Conservation (phyloP, 805 yeast genomes). For the Yarrowia sp. region DNA sequence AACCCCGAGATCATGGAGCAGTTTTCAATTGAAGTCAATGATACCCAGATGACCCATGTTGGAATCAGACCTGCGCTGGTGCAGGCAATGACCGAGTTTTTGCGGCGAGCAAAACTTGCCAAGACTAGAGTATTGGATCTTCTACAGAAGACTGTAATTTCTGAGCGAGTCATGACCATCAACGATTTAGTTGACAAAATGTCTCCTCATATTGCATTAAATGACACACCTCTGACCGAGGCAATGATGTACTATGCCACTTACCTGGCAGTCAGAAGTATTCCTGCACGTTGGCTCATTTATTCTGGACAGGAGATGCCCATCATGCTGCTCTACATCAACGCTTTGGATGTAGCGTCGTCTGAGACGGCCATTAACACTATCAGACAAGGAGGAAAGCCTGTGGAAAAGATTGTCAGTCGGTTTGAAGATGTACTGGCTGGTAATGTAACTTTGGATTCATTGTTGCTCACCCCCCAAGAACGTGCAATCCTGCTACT, state of each 20-base stretch:
- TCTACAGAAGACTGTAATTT: slow-evolving; percentile 12
- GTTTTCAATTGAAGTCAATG: neutral
- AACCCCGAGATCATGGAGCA: slow-evolving; percentile 21
- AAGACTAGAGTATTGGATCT: slow-evolving; percentile 8
- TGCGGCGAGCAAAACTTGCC: slow-evolving; percentile 9
- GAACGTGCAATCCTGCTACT: slow-evolving; percentile 28
- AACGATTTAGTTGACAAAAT: slow-evolving; percentile 18
- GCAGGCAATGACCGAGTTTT: slow-evolving; percentile 19
- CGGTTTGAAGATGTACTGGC: slow-evolving; percentile 3
- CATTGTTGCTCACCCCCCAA: neutral
- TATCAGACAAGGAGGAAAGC: slow-evolving; percentile 7
- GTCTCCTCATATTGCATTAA: slow-evolving; percentile 1
- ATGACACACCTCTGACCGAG: slow-evolving; percentile 12
- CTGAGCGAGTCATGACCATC: slow-evolving; percentile 28
- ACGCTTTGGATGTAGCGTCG: slow-evolving; percentile 18
- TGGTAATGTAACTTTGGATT: neutral
- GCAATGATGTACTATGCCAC: slow-evolving; percentile 34
- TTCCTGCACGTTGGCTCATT: slow-evolving; percentile 30
- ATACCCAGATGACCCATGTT: slow-evolving; percentile 1
- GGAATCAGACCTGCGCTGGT: slow-evolving; percentile 32
- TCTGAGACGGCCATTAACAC: slow-evolving; percentile 21
- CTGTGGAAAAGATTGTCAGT: neutral
- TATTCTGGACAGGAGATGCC: slow-evolving; percentile 10
- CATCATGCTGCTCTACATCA: slow-evolving; percentile 12
- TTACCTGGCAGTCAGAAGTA: slow-evolving; percentile 23